Conservation (phyloP, 2,329 filamentous ascomycete species). For the Calonectria naviculata region DNA sequence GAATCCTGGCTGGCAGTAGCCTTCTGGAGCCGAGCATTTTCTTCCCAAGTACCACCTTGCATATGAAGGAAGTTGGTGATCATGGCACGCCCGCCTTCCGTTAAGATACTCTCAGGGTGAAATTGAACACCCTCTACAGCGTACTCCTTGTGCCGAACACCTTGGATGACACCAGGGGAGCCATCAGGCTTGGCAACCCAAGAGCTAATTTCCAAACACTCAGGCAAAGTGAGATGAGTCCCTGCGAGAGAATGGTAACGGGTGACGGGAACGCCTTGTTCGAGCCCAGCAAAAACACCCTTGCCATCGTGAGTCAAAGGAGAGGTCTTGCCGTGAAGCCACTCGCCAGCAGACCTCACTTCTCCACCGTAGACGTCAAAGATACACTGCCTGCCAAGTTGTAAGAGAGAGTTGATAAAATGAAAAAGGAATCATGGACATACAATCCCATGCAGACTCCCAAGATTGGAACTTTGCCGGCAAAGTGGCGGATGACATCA, state of each 20-base stretch:
- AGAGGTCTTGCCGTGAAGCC: conserved; percentile 97
- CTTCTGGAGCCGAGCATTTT: conserved; percentile 72
- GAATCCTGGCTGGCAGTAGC: conserved; percentile 44
- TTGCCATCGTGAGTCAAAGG: conserved; percentile 88
- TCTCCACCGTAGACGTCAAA: conserved; percentile 92
- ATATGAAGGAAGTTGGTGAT: conserved; percentile 91
- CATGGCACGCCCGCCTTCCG: conserved; percentile 88
- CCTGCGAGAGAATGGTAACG: conserved; percentile 97
- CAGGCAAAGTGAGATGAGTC: conserved; percentile 86
- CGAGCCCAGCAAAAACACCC: conserved; percentile 88
- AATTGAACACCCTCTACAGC: conserved; percentile 98
- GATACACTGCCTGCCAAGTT: conserved; percentile 81
- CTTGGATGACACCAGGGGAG: conserved; percentile 92
- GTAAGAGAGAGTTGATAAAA: background rate
- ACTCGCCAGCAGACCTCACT: conserved; percentile 93
- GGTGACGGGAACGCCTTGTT: conserved; percentile 87
- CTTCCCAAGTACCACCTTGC: conserved; percentile 91
- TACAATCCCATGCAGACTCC: conserved; percentile 99
- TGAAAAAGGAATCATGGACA: conserved; percentile 4
- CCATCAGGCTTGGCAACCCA: conserved; percentile 85
- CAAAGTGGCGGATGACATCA: conserved; percentile 90
- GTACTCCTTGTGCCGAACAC: conserved; percentile 91
- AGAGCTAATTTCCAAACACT: conserved; percentile 88
- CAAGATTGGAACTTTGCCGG: conserved; percentile 92
- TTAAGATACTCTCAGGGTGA: conserved; percentile 96